Percentiles rank a stretch among this genome's conserved stretches.
Evolutionary conservation across 805 yeast species (phyloP).

Genomic region (Jamesozyma hellenica): DNA sequence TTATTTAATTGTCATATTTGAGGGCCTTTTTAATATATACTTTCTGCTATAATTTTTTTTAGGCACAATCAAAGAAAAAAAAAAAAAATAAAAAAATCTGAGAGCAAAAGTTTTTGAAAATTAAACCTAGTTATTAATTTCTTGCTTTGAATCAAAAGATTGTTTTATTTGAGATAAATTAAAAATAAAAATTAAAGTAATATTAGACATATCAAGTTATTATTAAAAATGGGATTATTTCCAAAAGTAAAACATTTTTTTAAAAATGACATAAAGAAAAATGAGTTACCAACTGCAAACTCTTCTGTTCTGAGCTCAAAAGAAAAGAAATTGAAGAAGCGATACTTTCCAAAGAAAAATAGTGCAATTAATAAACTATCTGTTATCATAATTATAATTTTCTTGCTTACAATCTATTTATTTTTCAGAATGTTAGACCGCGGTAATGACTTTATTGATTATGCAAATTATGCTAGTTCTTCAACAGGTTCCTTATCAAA

Average conservation of each 20-base stretch:
- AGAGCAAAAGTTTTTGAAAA: too few relatives aligned
- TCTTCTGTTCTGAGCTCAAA: neutral
- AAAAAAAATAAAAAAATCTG: too few relatives aligned
- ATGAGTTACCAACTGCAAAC: constrained; percentile 1
- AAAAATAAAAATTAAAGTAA: too few relatives aligned
- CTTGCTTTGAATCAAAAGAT: too few relatives aligned
- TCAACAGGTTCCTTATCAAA: neutral
- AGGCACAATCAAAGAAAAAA: too few relatives aligned
- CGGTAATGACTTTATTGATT: neutral
- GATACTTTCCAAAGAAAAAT: neutral
- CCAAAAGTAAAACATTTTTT: neutral
- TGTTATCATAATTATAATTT: neutral
- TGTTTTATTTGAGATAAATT: too few relatives aligned
- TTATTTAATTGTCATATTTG: too few relatives aligned
- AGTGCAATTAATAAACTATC: neutral
- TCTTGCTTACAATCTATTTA: neutral
- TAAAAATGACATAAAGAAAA: neutral
- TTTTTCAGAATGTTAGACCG: neutral
- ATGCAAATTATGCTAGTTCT: neutral
- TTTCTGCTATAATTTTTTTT: too few relatives aligned
- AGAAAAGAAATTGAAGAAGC: neutral
- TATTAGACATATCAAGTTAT: too few relatives aligned
- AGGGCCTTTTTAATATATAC: too few relatives aligned
- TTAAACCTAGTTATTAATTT: too few relatives aligned
- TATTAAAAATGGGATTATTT: constrained; percentile 1